A percentile compares a stretch with the other conserved stretches of the same genome.
phyloP scores from a whole-genome alignment of 2,329 filamentous ascomycete genomes.

The Diaporthe capsici region DNA sequence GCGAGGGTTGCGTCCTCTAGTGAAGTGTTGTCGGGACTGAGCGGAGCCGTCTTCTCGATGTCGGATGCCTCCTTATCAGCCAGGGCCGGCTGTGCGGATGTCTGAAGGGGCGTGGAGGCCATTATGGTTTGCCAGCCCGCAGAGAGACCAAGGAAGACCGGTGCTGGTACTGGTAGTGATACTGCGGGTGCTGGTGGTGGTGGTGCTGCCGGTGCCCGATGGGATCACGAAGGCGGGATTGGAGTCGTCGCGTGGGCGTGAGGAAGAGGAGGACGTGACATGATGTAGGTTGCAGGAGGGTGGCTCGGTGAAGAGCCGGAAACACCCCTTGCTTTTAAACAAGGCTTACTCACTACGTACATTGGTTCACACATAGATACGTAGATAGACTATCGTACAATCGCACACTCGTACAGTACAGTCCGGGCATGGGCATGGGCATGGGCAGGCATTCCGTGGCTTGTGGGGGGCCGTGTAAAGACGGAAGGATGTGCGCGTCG shows the following conservation, averaged over 20 bases:
- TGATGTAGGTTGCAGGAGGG: slow-evolving; percentile 27
- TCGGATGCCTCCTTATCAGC: slow-evolving; percentile 33
- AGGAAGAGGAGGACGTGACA: slow-evolving; percentile 34
- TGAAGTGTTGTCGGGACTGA: slow-evolving; percentile 33
- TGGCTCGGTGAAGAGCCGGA: slow-evolving; percentile 20
- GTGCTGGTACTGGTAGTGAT: neutral
- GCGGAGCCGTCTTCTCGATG: slow-evolving; percentile 36
- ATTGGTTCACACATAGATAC: neutral
- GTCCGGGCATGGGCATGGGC: neutral
- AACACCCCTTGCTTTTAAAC: slow-evolving; percentile 34
- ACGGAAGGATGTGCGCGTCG: slow-evolving; percentile 16
- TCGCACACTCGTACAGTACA: neutral
- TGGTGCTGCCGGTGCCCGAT: neutral
- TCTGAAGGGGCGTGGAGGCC: neutral
- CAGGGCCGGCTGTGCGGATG: slow-evolving; percentile 4
- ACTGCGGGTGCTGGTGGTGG: too few species aligned
- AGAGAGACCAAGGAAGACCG: neutral
- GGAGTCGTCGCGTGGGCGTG: slow-evolving; percentile 32
- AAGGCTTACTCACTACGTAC: slow-evolving; percentile 13
- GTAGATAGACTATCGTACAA: neutral
- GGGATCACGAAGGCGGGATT: slow-evolving; percentile 11
- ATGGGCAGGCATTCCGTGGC: slow-evolving; percentile 1
- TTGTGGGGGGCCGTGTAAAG: neutral
- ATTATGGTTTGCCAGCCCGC: neutral
- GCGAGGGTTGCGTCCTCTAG: slow-evolving; percentile 46